phyloP scores from a whole-genome alignment of 805 yeast genomes.

The Ogataea pini region DNA sequence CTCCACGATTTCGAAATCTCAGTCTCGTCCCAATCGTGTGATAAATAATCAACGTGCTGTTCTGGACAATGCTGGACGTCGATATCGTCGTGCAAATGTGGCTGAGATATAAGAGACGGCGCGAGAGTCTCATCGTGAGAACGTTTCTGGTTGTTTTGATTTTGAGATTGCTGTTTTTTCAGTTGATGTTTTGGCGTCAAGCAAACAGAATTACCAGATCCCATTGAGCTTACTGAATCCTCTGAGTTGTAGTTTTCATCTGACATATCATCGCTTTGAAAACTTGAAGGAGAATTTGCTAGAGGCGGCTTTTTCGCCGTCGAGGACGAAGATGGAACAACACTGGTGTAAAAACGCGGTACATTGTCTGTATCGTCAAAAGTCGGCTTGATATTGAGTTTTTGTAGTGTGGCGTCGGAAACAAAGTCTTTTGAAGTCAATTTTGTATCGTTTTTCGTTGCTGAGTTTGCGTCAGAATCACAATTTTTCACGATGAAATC shows the following conservation, averaged over 20 bases:
- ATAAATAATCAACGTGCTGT: constrained; percentile 89
- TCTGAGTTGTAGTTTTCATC: constrained; percentile 31
- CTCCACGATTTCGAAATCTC: constrained; percentile 97
- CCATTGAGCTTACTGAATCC: constrained; percentile 30
- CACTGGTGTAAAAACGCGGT: constrained; percentile 31
- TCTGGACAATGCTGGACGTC: constrained; percentile 80
- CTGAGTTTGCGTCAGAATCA: constrained; percentile 22
- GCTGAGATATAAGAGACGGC: constrained; percentile 15
- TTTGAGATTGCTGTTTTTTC: constrained; percentile 24
- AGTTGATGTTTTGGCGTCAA: constrained; percentile 36
- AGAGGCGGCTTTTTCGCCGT: constrained; percentile 12
- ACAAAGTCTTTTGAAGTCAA: constrained; percentile 92
- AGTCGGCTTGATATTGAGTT: constrained; percentile 47
- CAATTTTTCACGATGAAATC: constrained; percentile 44
- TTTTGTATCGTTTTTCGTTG: constrained; percentile 55
- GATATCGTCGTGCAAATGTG: constrained; percentile 78
- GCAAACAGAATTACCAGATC: constrained; percentile 25
- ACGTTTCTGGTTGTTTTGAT: constrained; percentile 4
- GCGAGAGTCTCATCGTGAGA: constrained; percentile 10
- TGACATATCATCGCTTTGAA: constrained; percentile 29
- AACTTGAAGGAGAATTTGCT: constrained; percentile 28
- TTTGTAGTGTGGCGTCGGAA: constrained; percentile 90
- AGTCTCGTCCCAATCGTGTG: constrained; percentile 93
- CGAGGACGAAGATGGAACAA: constrained; percentile 24
- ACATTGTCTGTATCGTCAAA: constrained; percentile 23